Percentiles rank a stretch among this genome's conserved stretches.
phyloP scores from a whole-genome alignment of 352 stramenopile genomes.

The Globisporangium solare region DNA sequence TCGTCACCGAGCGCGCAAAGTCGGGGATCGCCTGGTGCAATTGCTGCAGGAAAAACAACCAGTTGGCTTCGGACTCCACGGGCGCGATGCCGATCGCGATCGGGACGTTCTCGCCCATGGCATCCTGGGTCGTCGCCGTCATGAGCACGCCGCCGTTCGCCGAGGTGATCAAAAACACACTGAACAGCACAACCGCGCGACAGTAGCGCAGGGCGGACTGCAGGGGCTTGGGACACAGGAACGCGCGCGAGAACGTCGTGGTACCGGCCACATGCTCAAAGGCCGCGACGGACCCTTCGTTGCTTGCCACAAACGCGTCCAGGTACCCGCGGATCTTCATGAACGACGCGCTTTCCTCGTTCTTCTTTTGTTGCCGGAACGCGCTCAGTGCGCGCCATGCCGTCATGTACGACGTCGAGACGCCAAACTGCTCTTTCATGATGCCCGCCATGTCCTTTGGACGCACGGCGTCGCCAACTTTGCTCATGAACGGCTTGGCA shows the following conservation, averaged over 20 bases:
- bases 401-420: constrained; percentile 77
- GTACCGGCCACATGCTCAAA: constrained; percentile 54
- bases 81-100: constrained; percentile 55
- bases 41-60: constrained; percentile 65
- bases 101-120: constrained; percentile 72
- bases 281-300: constrained; percentile 46
- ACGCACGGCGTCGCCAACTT: constrained; percentile 49
- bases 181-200: constrained; percentile 56
- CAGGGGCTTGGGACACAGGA: constrained; percentile 63
- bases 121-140: constrained; percentile 63
- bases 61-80: constrained; percentile 49
- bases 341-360: constrained; percentile 62
- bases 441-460: constrained; percentile 75
- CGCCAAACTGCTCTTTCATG: constrained; percentile 81
- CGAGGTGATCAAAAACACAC: constrained; percentile 65
- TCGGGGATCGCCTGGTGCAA: constrained; percentile 52
- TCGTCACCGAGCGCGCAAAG: constrained; percentile 39
- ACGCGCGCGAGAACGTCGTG: constrained; percentile 52
- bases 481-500: constrained; percentile 62
- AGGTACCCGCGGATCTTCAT: constrained; percentile 66
- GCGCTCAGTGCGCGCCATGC: constrained; percentile 68
- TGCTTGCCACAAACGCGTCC: constrained; percentile 50
- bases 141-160: constrained; percentile 66
- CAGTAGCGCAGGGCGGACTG: constrained; percentile 51
- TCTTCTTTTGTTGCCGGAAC: constrained; percentile 63